These are phyloP conservation scores for Boletus reticuloceps DNA, from an alignment of 768 basidiomycete species.

Conservation along the genomic window DNA sequence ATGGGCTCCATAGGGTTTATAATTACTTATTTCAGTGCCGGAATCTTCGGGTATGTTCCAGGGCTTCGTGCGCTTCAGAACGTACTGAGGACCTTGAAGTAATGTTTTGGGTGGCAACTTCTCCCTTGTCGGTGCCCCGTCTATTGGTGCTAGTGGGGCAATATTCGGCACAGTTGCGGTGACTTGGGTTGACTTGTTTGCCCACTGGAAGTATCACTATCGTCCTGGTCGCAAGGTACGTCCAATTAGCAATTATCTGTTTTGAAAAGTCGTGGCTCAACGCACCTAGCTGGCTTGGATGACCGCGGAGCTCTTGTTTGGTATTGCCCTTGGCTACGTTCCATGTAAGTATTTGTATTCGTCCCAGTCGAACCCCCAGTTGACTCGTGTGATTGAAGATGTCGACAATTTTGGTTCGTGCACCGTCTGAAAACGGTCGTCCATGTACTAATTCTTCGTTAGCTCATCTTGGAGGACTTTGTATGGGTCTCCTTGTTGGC, in stretches of 20 bases:
- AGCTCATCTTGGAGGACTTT: slow-evolving; percentile 87
- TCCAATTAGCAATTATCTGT: background rate
- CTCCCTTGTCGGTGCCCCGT: slow-evolving; percentile 81
- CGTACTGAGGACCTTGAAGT: slow-evolving; percentile 33
- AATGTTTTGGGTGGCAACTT: slow-evolving; percentile 94
- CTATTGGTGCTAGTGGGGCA: slow-evolving; percentile 90
- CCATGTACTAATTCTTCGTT: background rate
- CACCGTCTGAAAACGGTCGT: background rate
- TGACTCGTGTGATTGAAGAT: slow-evolving; percentile 40
- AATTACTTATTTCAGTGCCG: slow-evolving; percentile 84
- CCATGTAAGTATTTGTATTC: slow-evolving; percentile 54
- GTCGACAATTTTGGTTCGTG: slow-evolving; percentile 86
- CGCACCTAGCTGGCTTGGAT: slow-evolving; percentile 69
- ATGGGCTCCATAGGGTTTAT: slow-evolving; percentile 89
- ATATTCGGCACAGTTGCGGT: slow-evolving; percentile 87
- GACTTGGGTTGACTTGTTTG: slow-evolving; percentile 84
- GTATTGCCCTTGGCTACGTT: slow-evolving; percentile 80
- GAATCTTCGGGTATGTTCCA: slow-evolving; percentile 77
- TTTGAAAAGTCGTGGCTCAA: background rate
- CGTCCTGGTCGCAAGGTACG: slow-evolving; percentile 75
- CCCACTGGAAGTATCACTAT: slow-evolving; percentile 90
- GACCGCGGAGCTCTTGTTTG: slow-evolving; percentile 83
- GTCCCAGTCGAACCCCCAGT: background rate
- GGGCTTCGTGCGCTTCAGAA: background rate
- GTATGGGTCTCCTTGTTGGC: slow-evolving; percentile 80